Evolutionary conservation across 495 filamentous ascomycete species (phyloP).

Genomic region (Neurospora intermedia): DNA sequence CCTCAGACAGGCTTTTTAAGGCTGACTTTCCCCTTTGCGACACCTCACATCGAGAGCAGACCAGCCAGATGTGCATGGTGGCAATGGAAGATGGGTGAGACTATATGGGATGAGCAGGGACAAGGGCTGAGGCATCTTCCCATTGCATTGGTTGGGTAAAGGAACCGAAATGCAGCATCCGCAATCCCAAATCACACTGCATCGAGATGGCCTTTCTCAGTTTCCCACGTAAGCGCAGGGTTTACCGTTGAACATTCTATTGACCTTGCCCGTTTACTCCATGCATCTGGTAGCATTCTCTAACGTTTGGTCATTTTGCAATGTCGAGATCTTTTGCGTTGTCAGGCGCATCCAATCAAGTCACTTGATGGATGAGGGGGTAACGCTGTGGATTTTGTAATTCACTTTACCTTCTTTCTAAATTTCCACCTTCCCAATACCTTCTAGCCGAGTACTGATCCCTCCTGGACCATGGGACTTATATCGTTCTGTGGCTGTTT

Average conservation of each 20-base stretch:
- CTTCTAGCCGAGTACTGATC: background rate
- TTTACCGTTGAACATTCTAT: background rate
- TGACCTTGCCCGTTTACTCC: background rate
- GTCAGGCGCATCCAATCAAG: background rate
- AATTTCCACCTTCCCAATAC: background rate
- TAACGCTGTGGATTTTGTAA: background rate
- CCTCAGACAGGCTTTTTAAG: background rate
- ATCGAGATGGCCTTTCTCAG: background rate
- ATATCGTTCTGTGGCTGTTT: background rate
- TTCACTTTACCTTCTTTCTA: background rate
- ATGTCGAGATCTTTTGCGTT: background rate
- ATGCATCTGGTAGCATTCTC: background rate
- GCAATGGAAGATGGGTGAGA: no score
- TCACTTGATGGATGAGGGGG: background rate
- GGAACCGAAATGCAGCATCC: background rate
- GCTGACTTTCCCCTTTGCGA: background rate
- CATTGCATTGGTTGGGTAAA: background rate
- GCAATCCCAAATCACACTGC: background rate
- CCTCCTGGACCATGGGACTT: background rate
- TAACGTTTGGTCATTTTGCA: background rate
- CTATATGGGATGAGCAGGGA: no score
- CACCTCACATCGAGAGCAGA: background rate
- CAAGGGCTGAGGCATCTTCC: background rate
- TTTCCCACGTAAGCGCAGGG: background rate
- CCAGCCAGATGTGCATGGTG: no score